Conservation (phyloP, 805 yeast genomes). For the Hanseniaspora mollemarum region DNA sequence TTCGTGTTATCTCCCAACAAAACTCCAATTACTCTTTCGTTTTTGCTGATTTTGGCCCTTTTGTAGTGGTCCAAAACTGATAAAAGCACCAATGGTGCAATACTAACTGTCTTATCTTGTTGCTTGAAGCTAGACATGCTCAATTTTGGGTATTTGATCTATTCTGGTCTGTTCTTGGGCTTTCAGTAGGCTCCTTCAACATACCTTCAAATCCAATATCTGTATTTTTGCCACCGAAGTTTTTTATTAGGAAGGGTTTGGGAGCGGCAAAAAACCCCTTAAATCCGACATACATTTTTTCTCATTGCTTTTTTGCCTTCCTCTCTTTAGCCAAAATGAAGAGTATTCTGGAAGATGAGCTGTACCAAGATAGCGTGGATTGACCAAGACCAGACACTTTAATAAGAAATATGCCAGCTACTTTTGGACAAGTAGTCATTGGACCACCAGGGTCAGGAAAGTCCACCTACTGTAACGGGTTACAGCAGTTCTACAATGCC, state of each 20-base stretch:
- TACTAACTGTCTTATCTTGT: slow-evolving; percentile 43
- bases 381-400: too few relatives aligned
- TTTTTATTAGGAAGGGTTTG: too few relatives aligned
- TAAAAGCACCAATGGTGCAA: slow-evolving; percentile 87
- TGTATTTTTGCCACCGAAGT: slow-evolving; percentile 12
- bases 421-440: slow-evolving; percentile 79
- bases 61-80: slow-evolving; percentile 94
- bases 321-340: not conserved
- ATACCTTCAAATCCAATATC: too few relatives aligned
- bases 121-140: not conserved
- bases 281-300: too few relatives aligned
- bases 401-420: slow-evolving; percentile 31
- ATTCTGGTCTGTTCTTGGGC: too few relatives aligned
- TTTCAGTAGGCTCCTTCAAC: too few relatives aligned
- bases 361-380: too few relatives aligned
- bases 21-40: slow-evolving; percentile 87
- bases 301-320: not conserved
- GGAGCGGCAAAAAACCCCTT: too few relatives aligned
- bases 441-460: slow-evolving; percentile 99
- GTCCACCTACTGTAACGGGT: slow-evolving; percentile 87
- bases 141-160: not conserved
- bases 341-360: too few relatives aligned
- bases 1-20: slow-evolving; percentile 68
- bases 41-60: slow-evolving; percentile 61
- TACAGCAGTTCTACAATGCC: slow-evolving; percentile 83